Percentiles rank a stretch among this genome's conserved stretches.
Evolutionary conservation across 192 early-diverging fungal genomes (phyloP).

Genomic region (Martensiomyces pterosporus): DNA sequence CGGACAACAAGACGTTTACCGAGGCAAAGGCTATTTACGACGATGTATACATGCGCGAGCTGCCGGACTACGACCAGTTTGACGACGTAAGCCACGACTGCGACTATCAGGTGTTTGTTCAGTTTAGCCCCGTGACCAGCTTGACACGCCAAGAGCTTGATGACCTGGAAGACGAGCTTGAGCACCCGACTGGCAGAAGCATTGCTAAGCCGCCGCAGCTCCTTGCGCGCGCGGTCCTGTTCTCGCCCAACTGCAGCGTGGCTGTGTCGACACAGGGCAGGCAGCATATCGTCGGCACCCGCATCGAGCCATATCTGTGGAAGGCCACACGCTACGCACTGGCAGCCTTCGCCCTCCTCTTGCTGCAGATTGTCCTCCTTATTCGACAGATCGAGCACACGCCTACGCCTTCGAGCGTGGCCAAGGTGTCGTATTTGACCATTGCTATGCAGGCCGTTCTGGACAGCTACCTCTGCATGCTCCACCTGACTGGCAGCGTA

Average conservation of each 20-base stretch:
- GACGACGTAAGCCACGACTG: constrained; percentile 20
- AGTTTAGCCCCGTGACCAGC: constrained; percentile 1
- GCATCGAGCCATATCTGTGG: constrained; percentile 4
- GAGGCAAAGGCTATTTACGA: constrained; percentile 14
- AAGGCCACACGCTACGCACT: constrained; percentile 22
- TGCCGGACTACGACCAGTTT: constrained; percentile 12
- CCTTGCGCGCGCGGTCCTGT: constrained; percentile 16
- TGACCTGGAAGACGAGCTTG: constrained; percentile 3
- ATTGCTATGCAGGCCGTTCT: constrained; percentile 61
- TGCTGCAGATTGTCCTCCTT: constrained; percentile 31
- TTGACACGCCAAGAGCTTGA: background rate
- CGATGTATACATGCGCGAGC: constrained; percentile 9
- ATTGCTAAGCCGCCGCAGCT: constrained; percentile 3
- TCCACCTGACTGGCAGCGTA: constrained; percentile 57
- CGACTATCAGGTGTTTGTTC: constrained; percentile 34
- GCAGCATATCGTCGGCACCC: constrained; percentile 9
- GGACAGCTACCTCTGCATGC: constrained; percentile 60
- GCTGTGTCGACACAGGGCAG: constrained; percentile 7
- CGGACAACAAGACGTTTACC: constrained; percentile 14
- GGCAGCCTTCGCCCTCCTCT: constrained; percentile 11
- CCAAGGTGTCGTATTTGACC: constrained; percentile 63
- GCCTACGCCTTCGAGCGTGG: constrained; percentile 61
- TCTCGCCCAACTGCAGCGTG: constrained; percentile 16
- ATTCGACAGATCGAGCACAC: constrained; percentile 64
- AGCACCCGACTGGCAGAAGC: background rate